Conservation (phyloP, 352 stramenopile genomes). For the Pythium oligandrum region DNA sequence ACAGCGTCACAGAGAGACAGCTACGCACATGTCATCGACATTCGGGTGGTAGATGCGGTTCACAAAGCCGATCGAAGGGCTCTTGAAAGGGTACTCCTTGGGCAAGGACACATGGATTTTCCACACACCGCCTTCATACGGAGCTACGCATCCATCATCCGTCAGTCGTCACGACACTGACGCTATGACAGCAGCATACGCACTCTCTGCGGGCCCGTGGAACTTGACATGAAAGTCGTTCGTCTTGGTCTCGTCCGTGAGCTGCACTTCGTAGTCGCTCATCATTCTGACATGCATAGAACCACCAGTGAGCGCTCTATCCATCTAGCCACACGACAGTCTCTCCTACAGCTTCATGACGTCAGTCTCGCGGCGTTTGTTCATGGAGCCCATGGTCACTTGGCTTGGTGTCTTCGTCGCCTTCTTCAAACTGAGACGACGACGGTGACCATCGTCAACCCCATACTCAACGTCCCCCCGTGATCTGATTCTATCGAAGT, state of each 20-base stretch:
- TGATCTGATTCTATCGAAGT: too few species aligned
- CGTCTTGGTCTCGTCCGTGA: constrained; percentile 78
- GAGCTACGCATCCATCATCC: constrained; percentile 33
- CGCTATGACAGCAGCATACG: constrained; percentile 9
- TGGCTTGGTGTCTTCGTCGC: neutral
- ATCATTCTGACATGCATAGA: constrained; percentile 65
- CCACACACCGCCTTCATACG: constrained; percentile 90
- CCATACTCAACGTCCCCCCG: too few species aligned
- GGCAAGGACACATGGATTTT: constrained; percentile 92
- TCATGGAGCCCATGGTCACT: constrained; percentile 55
- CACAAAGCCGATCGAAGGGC: constrained; percentile 90
- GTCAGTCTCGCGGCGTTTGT: constrained; percentile 84
- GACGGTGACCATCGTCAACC: too few species aligned
- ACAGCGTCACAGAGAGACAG: neutral
- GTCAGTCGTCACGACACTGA: constrained; percentile 9
- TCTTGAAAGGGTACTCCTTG: constrained; percentile 93
- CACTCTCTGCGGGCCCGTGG: constrained; percentile 80
- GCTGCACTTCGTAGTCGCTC: constrained; percentile 85
- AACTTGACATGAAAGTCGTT: constrained; percentile 87
- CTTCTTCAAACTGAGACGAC: neutral
- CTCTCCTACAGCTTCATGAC: constrained; percentile 87
- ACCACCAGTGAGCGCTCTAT: constrained; percentile 1
- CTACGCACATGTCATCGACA: constrained; percentile 87
- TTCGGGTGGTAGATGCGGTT: constrained; percentile 94
- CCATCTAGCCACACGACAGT: neutral